These are phyloP conservation scores for Hippophae rhamnoides DNA, from an alignment of 306 rosid species.

Conservation along the genomic window DNA sequence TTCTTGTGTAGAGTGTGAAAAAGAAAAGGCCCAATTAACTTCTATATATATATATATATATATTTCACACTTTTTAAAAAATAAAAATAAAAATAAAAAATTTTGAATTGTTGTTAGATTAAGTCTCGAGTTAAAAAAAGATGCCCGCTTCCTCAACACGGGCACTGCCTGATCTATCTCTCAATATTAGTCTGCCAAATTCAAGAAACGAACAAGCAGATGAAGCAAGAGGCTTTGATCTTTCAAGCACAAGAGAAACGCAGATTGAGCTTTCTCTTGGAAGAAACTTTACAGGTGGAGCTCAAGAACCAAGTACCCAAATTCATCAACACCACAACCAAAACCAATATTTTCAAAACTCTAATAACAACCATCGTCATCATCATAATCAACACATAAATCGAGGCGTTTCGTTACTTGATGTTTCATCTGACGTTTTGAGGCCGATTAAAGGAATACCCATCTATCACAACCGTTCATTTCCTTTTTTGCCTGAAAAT, in stretches of 20 bases:
- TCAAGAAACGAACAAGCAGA: conserved; percentile 18
- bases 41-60: no score
- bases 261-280: conserved; percentile 73
- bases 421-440: conserved; percentile 22
- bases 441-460: conserved; percentile 65
- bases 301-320: conserved; percentile 13
- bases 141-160: conserved; percentile 24
- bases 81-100: no score
- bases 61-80: no score
- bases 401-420: conserved; percentile 43
- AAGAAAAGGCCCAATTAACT: no score
- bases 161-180: conserved; percentile 81
- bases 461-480: conserved; percentile 27
- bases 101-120: no score
- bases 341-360: background rate
- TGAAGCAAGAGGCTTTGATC: conserved; percentile 32
- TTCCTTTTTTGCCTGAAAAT: conserved; percentile 20
- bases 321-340: background rate
- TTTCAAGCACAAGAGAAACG: conserved; percentile 16
- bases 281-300: conserved; percentile 24
- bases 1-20: no score
- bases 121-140: conserved; percentile 20
- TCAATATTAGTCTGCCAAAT: conserved; percentile 66
- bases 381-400: conserved; percentile 23
- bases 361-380: conserved; percentile 9